Evolutionary conservation across 2,329 filamentous ascomycete genomes (phyloP), one percentile per base, ranked within the genome.

Genomic region (Hirsutella rhossiliensis): DNA sequence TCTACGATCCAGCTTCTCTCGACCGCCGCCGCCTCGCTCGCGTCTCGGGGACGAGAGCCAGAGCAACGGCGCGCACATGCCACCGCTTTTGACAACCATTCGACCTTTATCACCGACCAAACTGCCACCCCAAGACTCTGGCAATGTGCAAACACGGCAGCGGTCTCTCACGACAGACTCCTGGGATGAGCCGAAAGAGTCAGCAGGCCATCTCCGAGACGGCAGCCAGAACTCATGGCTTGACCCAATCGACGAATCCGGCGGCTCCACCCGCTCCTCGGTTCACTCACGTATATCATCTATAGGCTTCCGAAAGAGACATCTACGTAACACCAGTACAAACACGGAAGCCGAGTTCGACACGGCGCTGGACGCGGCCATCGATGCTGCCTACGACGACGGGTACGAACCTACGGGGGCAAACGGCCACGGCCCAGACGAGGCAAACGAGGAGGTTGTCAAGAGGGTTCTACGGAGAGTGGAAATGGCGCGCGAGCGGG

Each of bases 381-480:
- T 97, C 9, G 92, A 97, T 62, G 90, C 90, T 42, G 92, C 90
- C 5, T 98, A 97, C 60, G 84, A 95, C 59, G 88, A 96, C 49
- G 86, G 86, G 1, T 85, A 87, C 50, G 88, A 95, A 57, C 84
- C 84, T 4, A 78, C 76, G 60, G 71, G 72, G 17, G 62, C 71
- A 7, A 65, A 68, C 20, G 63, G 70, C n/a, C 52, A 58, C n/a
- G 50, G 47, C 8, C 28, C 50, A 45, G 56, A 64, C 39, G 57
- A 61, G 20, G 56, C 64, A 31, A 60, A 68, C 40, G 62, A 67
- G 13, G 62, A 74, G 28, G 62, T 70, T 19, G 68, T 75, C 9
- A 69, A 68, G 0, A 76, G 75, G 48, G 75, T 78, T 3, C 66
- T 80, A 52, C 72, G 76, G 36, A 82, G 78, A 52, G 80, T 88